A percentile compares a stretch with the other conserved stretches of the same genome.
Evolutionary conservation across 371 early-diverging fungal species (phyloP).

Genomic region (Gilbertella persicaria): DNA sequence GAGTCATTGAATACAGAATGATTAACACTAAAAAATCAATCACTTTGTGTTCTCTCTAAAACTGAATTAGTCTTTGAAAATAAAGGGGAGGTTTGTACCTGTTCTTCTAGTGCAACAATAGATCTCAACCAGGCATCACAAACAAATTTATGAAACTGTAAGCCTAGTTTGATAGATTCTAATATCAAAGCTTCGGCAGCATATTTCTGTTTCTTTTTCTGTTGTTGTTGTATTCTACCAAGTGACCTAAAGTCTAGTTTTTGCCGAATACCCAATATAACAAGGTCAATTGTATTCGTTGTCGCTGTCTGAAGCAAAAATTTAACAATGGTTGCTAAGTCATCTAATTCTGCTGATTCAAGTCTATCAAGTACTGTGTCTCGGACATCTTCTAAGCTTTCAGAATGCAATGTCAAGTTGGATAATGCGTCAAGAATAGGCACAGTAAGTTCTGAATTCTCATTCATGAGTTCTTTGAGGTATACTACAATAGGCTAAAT

Average conservation of each 20-base stretch:
- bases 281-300: constrained; percentile 40
- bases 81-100: constrained; percentile 25
- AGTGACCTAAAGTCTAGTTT: constrained; percentile 62
- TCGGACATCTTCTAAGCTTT: constrained; percentile 56
- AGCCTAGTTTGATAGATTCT: constrained; percentile 69
- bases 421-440: constrained; percentile 78
- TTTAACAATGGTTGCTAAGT: constrained; percentile 70
- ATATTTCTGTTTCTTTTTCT: constrained; percentile 25
- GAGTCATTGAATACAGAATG: constrained; percentile 65
- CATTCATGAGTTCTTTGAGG: constrained; percentile 66
- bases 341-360: constrained; percentile 69
- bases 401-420: constrained; percentile 63
- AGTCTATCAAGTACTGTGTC: constrained; percentile 64
- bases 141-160: constrained; percentile 71
- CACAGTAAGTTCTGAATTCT: constrained; percentile 63
- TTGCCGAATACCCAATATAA: constrained; percentile 52
- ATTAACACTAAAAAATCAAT: constrained; percentile 71
- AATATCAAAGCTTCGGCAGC: constrained; percentile 60
- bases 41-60: constrained; percentile 48
- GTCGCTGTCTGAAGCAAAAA: constrained; percentile 72
- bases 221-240: constrained; percentile 27
- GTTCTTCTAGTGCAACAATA: constrained; percentile 45
- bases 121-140: constrained; percentile 73
- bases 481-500: constrained; percentile 58
- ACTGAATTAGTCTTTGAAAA: neutral